These are phyloP conservation scores for Obba rivulosa DNA, from an alignment of 768 basidiomycete genomes.

Conservation along the genomic window DNA sequence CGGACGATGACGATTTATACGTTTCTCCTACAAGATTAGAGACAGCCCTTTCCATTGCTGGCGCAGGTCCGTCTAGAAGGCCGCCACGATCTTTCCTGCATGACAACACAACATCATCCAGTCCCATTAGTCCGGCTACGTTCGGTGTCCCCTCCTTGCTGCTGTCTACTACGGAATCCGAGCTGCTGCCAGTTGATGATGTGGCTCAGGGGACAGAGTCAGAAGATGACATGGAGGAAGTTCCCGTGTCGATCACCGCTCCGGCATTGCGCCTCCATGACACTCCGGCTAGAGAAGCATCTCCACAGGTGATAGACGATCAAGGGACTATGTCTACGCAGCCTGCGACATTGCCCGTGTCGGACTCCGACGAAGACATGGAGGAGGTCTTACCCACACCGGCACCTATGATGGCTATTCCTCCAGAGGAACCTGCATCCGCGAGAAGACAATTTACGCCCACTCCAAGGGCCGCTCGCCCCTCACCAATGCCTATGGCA, in stretches of 20 bases:
- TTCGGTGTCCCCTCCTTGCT: conserved; percentile 37
- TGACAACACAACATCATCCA: neutral
- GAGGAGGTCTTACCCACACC: conserved; percentile 28
- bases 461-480: neutral
- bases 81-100: neutral
- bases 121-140: conserved; percentile 10
- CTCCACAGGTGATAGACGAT: too few species aligned
- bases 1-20: conserved; percentile 42
- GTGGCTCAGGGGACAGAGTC: conserved; percentile 12
- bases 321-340: too few species aligned
- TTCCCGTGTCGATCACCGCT: conserved; percentile 8
- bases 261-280: neutral
- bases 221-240: conserved; percentile 34
- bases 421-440: neutral
- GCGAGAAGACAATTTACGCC: too few species aligned
- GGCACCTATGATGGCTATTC: neutral
- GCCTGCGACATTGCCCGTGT: neutral
- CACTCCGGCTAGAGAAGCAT: too few species aligned
- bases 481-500: neutral
- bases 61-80: conserved; percentile 35
- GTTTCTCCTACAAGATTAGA: conserved; percentile 54
- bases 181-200: too few species aligned
- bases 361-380: conserved; percentile 34
- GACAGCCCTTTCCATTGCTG: conserved; percentile 63
- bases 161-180: neutral